phyloP scores from a whole-genome alignment of 345 rosid species.

The Populus tremula region DNA sequence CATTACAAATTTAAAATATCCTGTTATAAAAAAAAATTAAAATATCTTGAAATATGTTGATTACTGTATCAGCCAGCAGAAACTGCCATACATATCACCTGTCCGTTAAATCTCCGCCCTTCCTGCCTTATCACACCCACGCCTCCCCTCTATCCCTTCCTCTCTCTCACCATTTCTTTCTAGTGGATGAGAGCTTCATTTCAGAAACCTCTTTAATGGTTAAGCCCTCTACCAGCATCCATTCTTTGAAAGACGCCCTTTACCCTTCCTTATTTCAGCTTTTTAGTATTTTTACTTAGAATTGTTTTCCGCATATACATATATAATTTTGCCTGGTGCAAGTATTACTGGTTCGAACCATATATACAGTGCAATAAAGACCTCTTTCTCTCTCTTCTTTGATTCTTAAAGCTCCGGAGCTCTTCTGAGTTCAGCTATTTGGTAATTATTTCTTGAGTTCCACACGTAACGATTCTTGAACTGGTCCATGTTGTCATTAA shows the following conservation, averaged over 20 bases:
- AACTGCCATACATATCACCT: slow-evolving; percentile 49
- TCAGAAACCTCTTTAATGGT: background rate
- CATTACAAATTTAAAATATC: too few species aligned
- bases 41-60: background rate
- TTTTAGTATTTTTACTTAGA: background rate
- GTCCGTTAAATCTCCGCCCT: slow-evolving; percentile 95
- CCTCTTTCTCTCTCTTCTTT: background rate
- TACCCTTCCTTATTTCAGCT: background rate
- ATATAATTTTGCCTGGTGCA: slow-evolving; percentile 1
- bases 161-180: slow-evolving; percentile 15
- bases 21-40: background rate
- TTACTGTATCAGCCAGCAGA: slow-evolving; percentile 27
- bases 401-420: background rate
- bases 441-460: background rate
- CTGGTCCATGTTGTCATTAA: background rate
- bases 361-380: slow-evolving; percentile 13
- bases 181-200: slow-evolving; percentile 17
- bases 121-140: slow-evolving; percentile 89
- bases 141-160: slow-evolving; percentile 21
- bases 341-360: background rate
- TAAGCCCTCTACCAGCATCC: slow-evolving; percentile 22
- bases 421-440: background rate
- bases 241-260: background rate
- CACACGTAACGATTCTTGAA: background rate
- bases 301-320: background rate